Conservation (phyloP, 371 early-diverging fungal genomes). For the Encephalitozoon intestinalis region DNA sequence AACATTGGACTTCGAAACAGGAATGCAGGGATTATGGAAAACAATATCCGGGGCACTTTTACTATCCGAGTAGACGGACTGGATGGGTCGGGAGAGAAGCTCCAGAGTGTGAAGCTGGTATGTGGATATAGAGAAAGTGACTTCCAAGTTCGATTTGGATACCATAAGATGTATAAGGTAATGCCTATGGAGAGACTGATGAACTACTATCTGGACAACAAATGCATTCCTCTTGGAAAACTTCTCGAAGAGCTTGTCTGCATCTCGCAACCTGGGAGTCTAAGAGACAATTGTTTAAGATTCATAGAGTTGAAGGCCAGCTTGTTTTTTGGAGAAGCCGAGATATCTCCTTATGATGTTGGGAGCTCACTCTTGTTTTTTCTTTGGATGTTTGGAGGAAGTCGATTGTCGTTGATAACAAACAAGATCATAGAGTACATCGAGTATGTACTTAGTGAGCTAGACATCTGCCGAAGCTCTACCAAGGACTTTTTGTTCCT, state of each 20-base stretch:
- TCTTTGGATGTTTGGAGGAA: not conserved
- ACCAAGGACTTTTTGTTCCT: not conserved
- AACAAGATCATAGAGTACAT: constrained; percentile 12
- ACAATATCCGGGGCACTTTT: not conserved
- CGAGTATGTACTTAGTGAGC: not conserved
- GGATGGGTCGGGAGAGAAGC: not conserved
- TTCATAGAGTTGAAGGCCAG: not conserved
- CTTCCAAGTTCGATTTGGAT: not conserved
- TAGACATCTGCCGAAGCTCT: not conserved
- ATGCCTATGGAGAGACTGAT: not conserved
- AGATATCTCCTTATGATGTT: not conserved
- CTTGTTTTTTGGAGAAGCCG: not conserved
- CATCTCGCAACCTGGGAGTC: not conserved
- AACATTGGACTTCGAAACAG: not conserved
- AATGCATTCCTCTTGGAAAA: not conserved
- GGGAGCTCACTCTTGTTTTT: not conserved
- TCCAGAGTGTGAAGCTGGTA: not conserved
- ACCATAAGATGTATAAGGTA: not conserved
- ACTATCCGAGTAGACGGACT: not conserved
- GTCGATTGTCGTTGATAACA: not conserved
- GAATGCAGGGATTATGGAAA: not conserved
- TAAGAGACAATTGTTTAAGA: not conserved
- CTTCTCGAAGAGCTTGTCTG: not conserved
- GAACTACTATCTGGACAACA: not conserved
- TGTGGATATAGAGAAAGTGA: not conserved